phyloP scores from a whole-genome alignment of 73 alveolate genomes.

The Uronychia setigera region DNA sequence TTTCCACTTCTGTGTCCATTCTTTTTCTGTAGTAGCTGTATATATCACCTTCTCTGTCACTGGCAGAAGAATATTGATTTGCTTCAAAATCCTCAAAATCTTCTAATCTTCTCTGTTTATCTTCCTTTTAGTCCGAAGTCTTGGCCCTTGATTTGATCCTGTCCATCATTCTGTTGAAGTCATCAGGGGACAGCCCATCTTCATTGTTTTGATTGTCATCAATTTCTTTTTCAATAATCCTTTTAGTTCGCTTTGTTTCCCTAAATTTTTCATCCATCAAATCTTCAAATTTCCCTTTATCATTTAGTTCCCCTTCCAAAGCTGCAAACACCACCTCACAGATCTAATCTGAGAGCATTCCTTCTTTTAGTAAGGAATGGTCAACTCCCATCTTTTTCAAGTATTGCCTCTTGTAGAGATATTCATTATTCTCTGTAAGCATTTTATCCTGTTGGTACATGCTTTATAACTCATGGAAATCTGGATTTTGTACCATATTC shows the following conservation, averaged over 20 bases:
- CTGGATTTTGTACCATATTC: no score
- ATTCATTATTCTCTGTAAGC: background rate
- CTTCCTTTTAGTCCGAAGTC: no score
- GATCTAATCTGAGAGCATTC: background rate
- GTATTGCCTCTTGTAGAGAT: background rate
- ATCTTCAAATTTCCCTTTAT: background rate
- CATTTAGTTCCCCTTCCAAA: no score
- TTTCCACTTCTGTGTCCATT: slow-evolving; percentile 1
- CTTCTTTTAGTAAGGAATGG: background rate
- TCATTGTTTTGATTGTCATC: background rate
- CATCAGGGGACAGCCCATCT: background rate
- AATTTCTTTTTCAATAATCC: background rate
- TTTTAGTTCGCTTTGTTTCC: background rate
- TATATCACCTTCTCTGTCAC: slow-evolving; percentile 49
- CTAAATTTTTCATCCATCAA: background rate
- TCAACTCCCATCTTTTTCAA: background rate
- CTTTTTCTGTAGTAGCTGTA: slow-evolving; percentile 21
- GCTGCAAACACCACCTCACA: no score
- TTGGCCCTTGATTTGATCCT: background rate
- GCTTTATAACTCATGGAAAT: no score
- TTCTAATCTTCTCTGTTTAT: background rate
- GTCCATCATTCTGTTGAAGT: background rate
- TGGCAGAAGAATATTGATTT: background rate
- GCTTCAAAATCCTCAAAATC: background rate
- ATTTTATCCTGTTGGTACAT: no score